A percentile compares a stretch with the other conserved stretches of the same genome.
phyloP scores from a whole-genome alignment of 2,329 filamentous ascomycete genomes.

The Cercospora canescens region DNA sequence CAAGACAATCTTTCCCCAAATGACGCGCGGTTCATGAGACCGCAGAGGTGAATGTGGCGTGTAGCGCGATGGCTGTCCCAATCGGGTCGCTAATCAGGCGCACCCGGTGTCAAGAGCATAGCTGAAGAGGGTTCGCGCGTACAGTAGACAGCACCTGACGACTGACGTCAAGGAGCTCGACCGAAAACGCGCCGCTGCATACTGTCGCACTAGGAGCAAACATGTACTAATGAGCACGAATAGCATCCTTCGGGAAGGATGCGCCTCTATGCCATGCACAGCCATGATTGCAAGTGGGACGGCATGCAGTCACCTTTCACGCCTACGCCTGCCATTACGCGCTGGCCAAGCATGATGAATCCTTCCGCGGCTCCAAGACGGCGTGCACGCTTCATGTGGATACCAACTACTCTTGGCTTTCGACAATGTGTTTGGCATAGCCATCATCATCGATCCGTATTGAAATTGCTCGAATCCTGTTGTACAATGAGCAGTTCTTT shows the following conservation, averaged over 20 bases:
- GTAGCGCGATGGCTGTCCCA: neutral
- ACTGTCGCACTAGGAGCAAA: neutral
- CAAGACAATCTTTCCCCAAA: neutral
- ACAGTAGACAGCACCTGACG: neutral
- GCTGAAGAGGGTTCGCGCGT: neutral
- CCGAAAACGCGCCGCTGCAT: neutral
- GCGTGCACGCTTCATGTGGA: neutral
- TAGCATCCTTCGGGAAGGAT: neutral
- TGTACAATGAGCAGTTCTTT: neutral
- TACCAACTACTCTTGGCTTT: constrained; percentile 2
- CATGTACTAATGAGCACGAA: neutral
- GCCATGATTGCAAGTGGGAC: neutral
- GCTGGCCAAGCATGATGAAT: constrained; percentile 2
- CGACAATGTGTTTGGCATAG: neutral
- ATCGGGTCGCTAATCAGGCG: neutral
- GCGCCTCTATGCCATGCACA: neutral
- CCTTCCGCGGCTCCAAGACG: constrained; percentile 3
- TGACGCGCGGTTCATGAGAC: neutral
- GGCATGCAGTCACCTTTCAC: neutral
- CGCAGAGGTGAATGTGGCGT: neutral
- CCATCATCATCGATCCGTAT: neutral
- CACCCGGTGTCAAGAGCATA: neutral
- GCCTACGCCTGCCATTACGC: neutral
- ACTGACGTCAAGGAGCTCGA: neutral
- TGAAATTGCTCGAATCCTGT: neutral